phyloP scores from a whole-genome alignment of 257 asterid species.

The Cynanchum wilfordii region DNA sequence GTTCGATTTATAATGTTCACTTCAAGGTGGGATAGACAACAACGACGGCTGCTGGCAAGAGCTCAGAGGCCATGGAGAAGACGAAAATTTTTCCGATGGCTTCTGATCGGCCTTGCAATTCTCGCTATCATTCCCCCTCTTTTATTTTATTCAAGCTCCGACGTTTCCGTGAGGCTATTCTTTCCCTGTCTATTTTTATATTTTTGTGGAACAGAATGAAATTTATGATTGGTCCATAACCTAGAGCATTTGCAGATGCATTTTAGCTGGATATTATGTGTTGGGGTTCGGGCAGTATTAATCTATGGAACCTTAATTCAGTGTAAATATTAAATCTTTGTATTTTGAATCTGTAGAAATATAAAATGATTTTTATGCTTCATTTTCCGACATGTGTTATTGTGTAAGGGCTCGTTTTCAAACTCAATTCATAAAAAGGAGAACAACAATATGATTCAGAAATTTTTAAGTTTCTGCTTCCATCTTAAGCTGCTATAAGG shows the following conservation, averaged over 20 bases:
- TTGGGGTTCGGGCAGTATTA: too few relatives aligned
- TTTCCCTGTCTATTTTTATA: conserved; percentile 11
- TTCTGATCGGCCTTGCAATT: conserved; percentile 60
- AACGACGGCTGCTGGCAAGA: conserved; percentile 42
- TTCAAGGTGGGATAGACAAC: conserved; percentile 59
- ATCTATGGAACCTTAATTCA: neutral
- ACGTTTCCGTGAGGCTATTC: conserved; percentile 47
- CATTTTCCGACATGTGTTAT: neutral
- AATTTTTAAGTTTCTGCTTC: neutral
- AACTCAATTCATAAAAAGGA: neutral
- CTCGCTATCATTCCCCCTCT: conserved; percentile 76
- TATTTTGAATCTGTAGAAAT: neutral
- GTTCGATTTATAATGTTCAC: conserved; percentile 21
- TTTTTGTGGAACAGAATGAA: neutral
- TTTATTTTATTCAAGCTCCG: conserved; percentile 87
- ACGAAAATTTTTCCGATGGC: conserved; percentile 42
- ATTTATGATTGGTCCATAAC: neutral
- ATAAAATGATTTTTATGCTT: neutral
- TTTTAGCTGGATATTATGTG: too few relatives aligned
- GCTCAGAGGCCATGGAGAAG: conserved; percentile 33
- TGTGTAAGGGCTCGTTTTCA: neutral
- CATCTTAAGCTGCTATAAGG: neutral
- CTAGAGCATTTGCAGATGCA: neutral
- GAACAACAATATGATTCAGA: neutral
- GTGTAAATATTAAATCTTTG: neutral